phyloP scores from a whole-genome alignment of 2,329 filamentous ascomycete species.

The Ascochyta rabiei region DNA sequence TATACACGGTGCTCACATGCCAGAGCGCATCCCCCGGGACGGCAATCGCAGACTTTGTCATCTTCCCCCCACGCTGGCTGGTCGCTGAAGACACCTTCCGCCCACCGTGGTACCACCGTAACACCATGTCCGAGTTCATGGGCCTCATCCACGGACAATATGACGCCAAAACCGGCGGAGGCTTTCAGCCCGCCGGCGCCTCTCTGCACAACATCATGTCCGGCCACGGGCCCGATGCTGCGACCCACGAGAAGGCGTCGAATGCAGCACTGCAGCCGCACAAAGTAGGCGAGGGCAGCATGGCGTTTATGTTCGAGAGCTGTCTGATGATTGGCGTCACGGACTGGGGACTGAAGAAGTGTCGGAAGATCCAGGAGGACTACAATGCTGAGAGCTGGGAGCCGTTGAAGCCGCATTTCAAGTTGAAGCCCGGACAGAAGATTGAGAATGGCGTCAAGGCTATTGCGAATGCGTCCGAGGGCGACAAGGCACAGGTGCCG shows the following conservation, averaged over 20 bases:
- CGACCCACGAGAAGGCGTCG: constrained; percentile 64
- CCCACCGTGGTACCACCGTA: constrained; percentile 74
- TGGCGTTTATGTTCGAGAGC: constrained; percentile 73
- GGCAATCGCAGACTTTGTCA: constrained; percentile 71
- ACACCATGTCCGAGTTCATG: constrained; percentile 74
- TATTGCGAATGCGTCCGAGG: constrained; percentile 22
- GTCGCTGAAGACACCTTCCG: constrained; percentile 73
- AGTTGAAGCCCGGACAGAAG: constrained; percentile 33
- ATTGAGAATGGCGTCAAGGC: constrained; percentile 33
- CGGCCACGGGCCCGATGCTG: constrained; percentile 68
- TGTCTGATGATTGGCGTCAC: constrained; percentile 74
- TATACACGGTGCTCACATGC: constrained; percentile 71
- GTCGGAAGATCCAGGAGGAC: constrained; percentile 70
- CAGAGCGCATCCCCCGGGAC: constrained; percentile 62
- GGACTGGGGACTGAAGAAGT: constrained; percentile 73
- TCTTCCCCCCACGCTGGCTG: constrained; percentile 75
- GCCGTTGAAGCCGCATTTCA: constrained; percentile 55
- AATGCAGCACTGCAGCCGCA: constrained; percentile 60
- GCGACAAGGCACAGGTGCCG: constrained; percentile 32
- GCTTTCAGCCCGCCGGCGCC: constrained; percentile 67
- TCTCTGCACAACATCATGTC: constrained; percentile 77
- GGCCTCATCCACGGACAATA: constrained; percentile 67
- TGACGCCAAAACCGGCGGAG: constrained; percentile 63
- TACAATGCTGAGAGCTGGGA: constrained; percentile 86
- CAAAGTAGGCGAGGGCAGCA: constrained; percentile 68